These are phyloP conservation scores for Aureococcus anophagefferens DNA, from an alignment of 108 stramenopile species.

Conservation along the genomic window DNA sequence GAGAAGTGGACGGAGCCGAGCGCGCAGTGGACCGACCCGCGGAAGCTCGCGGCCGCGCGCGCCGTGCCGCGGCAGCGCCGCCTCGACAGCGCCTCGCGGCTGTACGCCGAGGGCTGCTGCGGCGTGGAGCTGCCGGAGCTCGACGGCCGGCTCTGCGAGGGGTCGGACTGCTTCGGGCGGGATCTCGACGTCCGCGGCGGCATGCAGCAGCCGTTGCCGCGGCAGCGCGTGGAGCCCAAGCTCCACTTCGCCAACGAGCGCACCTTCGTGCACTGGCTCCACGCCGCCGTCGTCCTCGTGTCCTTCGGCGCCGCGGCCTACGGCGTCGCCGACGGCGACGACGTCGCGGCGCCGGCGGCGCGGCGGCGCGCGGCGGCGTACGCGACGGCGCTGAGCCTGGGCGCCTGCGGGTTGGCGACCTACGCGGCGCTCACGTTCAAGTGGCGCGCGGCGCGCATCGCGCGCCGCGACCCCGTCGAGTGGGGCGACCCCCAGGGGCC, in stretches of 20 bases:
- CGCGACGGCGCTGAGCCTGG: constrained; percentile 60
- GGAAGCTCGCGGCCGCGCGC: not conserved
- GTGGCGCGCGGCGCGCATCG: constrained; percentile 72
- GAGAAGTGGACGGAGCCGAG: no score
- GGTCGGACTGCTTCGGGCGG: no score
- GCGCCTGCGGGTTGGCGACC: constrained; percentile 41
- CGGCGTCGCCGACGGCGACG: constrained; percentile 35
- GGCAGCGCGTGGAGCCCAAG: constrained; percentile 94
- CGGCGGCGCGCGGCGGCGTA: constrained; percentile 61
- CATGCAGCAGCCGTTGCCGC: constrained; percentile 44
- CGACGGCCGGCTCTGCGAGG: not conserved
- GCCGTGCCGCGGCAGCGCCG: not conserved
- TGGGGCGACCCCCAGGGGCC: constrained; percentile 86
- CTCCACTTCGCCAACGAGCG: constrained; percentile 95
- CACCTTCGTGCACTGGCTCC: constrained; percentile 88
- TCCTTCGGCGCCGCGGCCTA: constrained; percentile 68
- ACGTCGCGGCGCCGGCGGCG: no score
- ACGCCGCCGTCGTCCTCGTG: constrained; percentile 65
- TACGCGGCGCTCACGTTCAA: constrained; percentile 70
- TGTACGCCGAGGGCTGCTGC: not conserved
- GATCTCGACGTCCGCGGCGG: not conserved
- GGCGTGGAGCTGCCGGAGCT: not conserved
- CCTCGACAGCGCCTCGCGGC: no score
- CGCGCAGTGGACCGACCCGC: no score
- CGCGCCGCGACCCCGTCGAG: constrained; percentile 64